phyloP scores from a whole-genome alignment of 805 yeast species.

The Komagataella pseudopastoris region DNA sequence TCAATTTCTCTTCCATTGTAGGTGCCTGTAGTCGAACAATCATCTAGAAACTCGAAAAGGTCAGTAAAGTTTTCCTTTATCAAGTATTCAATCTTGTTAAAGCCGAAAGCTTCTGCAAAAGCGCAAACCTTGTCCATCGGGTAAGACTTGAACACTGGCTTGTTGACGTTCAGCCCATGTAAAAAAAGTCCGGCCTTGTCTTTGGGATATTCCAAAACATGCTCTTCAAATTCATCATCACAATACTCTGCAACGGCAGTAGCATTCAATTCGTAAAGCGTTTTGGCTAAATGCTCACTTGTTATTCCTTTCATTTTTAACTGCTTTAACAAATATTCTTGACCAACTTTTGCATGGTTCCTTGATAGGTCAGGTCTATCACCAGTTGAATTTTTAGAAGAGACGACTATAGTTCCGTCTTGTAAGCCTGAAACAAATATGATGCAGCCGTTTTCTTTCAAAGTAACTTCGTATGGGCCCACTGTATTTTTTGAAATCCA shows the following conservation, averaged over 20 bases:
- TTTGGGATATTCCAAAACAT: slow-evolving; percentile 59
- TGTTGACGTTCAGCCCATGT: slow-evolving; percentile 77
- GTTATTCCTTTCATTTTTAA: slow-evolving; percentile 26
- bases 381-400: slow-evolving; percentile 89
- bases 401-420: slow-evolving; percentile 70
- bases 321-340: slow-evolving; percentile 39
- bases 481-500: slow-evolving; percentile 29
- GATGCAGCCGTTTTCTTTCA: slow-evolving; percentile 92
- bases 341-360: slow-evolving; percentile 72
- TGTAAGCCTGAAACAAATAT: slow-evolving; percentile 65
- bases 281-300: slow-evolving; percentile 37
- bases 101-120: slow-evolving; percentile 62
- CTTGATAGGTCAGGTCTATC: slow-evolving; percentile 31
- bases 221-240: slow-evolving; percentile 90
- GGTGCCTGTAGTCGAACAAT: slow-evolving; percentile 51
- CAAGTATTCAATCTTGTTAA: slow-evolving; percentile 41
- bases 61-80: slow-evolving; percentile 21
- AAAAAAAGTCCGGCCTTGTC: slow-evolving; percentile 72
- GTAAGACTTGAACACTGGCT: slow-evolving; percentile 47
- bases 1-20: slow-evolving; percentile 67
- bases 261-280: slow-evolving; percentile 32
- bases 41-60: slow-evolving; percentile 38
- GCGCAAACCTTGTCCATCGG: slow-evolving; percentile 43
- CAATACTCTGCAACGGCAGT: slow-evolving; percentile 93
- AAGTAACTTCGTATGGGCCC: slow-evolving; percentile 74